Percentiles rank a stretch among this genome's conserved stretches.
Conservation (phyloP, 2,329 filamentous ascomycete species). For the Ceratocystis cacaofunesta region DNA sequence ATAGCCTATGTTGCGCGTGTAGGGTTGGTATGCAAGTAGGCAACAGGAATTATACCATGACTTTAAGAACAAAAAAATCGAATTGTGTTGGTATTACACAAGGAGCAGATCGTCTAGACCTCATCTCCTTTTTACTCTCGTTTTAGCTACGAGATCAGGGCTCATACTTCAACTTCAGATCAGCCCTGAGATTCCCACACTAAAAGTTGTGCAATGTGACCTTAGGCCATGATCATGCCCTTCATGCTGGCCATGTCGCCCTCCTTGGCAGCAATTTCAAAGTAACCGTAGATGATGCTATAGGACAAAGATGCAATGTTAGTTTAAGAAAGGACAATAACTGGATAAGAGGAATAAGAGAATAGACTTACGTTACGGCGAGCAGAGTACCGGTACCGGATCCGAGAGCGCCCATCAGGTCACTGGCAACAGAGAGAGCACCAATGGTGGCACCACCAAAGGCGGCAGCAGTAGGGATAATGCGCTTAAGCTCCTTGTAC, state of each 20-base stretch:
- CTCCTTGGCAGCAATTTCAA: slow-evolving; percentile 97
- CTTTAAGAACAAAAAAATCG: slow-evolving; percentile 15
- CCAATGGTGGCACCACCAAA: slow-evolving; percentile 99
- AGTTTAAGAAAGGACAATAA: slow-evolving; percentile 19
- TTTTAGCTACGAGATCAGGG: slow-evolving; percentile 1
- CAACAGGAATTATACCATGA: neutral
- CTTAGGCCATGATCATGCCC: slow-evolving; percentile 56
- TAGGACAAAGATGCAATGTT: slow-evolving; percentile 19
- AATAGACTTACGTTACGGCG: slow-evolving; percentile 77
- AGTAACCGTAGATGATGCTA: slow-evolving; percentile 98
- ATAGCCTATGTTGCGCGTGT: no score
- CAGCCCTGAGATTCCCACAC: neutral
- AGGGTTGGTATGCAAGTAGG: no score
- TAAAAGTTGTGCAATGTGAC: neutral
- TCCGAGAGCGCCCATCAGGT: slow-evolving; percentile 88
- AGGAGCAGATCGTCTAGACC: slow-evolving; percentile 14
- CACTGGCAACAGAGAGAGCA: slow-evolving; percentile 85
- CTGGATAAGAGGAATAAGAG: neutral
- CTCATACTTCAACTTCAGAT: neutral
- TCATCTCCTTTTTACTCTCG: slow-evolving; percentile 7
- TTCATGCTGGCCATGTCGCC: slow-evolving; percentile 79
- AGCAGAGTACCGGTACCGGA: slow-evolving; percentile 95
- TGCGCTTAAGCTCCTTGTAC: slow-evolving; percentile 99
- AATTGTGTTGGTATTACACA: slow-evolving; percentile 15
- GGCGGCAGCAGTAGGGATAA: slow-evolving; percentile 93